A percentile compares a stretch with the other conserved stretches of the same genome.
Evolutionary conservation across 73 alveolate species (phyloP).

Genomic region (Tetrahymena borealis): DNA sequence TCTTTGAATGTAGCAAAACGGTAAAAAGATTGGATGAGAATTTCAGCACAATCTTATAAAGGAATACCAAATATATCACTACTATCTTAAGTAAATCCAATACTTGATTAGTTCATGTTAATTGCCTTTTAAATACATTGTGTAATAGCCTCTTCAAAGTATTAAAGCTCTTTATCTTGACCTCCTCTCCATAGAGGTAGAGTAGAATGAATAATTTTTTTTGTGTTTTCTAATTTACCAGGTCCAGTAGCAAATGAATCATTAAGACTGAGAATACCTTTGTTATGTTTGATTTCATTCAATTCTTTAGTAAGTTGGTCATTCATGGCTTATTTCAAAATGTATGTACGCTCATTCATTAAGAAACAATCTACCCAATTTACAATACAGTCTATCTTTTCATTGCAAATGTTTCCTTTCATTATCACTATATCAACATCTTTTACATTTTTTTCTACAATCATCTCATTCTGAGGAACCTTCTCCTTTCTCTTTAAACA

Average conservation of each 20-base stretch:
- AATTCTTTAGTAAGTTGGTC: not conserved
- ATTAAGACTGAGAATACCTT: not conserved
- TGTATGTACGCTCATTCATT: not conserved
- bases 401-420: not conserved
- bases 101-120: not conserved
- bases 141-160: not conserved
- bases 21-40: not conserved
- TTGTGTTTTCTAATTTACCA: not conserved
- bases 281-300: not conserved
- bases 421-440: not conserved
- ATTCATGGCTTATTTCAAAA: not conserved
- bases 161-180: not conserved
- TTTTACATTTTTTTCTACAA: not conserved
- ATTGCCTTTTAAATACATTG: not conserved
- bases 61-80: not conserved
- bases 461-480: not conserved
- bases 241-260: not conserved
- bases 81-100: not conserved
- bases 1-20: not conserved
- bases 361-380: not conserved
- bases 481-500: not conserved
- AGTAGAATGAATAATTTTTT: not conserved
- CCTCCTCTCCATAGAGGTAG: not conserved
- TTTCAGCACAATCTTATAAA: not conserved
- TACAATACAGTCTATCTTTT: not conserved